These are phyloP conservation scores for Tremellales sp. DNA, from an alignment of 1,284 basidiomycete genomes.

Conservation along the genomic window DNA sequence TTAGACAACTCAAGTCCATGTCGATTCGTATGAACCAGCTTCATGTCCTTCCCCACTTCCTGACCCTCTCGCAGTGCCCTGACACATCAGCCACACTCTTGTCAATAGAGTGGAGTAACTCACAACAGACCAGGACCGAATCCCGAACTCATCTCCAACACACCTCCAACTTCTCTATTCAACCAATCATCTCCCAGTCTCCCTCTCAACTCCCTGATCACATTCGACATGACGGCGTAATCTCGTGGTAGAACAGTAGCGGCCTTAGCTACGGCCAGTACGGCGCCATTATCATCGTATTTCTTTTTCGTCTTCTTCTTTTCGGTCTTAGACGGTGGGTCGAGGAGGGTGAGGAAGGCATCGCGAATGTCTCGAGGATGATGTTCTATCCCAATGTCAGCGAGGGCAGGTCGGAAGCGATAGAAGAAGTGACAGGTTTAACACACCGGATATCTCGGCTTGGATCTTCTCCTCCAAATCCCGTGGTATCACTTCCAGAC, in stretches of 20 bases:
- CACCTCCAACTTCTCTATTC: conserved; percentile 6
- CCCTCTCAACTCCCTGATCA: conserved; percentile 44
- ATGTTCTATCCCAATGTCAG: conserved; percentile 5
- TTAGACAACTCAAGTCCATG: conserved; percentile 39
- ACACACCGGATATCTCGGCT: conserved; percentile 42
- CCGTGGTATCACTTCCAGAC: conserved; percentile 63
- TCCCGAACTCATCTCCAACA: conserved; percentile 49
- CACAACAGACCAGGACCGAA: conserved; percentile 51
- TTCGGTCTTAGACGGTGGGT: too few relatives aligned
- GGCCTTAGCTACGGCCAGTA: conserved; percentile 44
- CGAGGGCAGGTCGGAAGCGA: neutral
- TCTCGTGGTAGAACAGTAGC: conserved; percentile 50
- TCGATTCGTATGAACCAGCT: conserved; percentile 35
- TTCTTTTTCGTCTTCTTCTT: conserved; percentile 7
- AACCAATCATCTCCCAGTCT: conserved; percentile 40
- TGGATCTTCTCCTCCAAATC: conserved; percentile 54
- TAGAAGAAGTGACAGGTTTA: neutral
- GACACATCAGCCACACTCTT: conserved; percentile 2
- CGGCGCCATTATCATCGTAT: conserved; percentile 7
- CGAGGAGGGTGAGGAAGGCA: conserved; percentile 19
- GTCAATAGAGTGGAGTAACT: conserved; percentile 11
- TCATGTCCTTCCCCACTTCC: conserved; percentile 2
- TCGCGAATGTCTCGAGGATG: conserved; percentile 22
- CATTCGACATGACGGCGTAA: conserved; percentile 49
- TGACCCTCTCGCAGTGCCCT: conserved; percentile 39